A percentile compares a stretch with the other conserved stretches of the same genome.
Evolutionary conservation across 345 rosid genomes (phyloP).

Genomic region (Bruguiera gymnorhiza): DNA sequence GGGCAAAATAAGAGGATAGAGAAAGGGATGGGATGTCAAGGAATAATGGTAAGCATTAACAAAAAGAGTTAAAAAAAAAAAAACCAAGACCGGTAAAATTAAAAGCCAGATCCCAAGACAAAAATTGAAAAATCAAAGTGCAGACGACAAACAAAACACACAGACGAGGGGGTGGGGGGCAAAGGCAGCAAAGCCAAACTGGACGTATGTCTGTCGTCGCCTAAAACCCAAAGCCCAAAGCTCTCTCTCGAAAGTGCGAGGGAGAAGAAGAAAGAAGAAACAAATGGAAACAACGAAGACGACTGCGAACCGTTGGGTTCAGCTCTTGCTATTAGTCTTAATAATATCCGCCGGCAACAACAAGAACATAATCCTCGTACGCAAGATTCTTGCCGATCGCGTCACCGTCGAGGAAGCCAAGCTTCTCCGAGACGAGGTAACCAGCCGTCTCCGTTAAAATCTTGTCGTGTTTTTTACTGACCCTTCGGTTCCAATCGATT

Average conservation of each 20-base stretch:
- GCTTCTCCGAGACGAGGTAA: slow-evolving; percentile 86
- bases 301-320: slow-evolving; percentile 3
- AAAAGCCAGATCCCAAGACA: too few species aligned
- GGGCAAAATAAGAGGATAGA: too few species aligned
- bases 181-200: not conserved
- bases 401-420: slow-evolving; percentile 75
- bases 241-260: not conserved
- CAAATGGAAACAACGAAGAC: slow-evolving; percentile 13
- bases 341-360: not conserved
- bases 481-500: not conserved
- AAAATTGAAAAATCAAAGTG: too few species aligned
- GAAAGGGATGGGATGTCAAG: too few species aligned
- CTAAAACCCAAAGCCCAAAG: not conserved
- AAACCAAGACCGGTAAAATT: too few species aligned
- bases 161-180: too few species aligned
- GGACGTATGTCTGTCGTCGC: not conserved
- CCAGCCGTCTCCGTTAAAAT: not conserved
- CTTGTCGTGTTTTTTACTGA: not conserved
- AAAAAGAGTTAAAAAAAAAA: too few species aligned
- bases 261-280: not conserved
- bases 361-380: slow-evolving; percentile 16
- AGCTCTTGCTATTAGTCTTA: not conserved
- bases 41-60: too few species aligned
- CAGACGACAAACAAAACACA: too few species aligned
- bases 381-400: slow-evolving; percentile 47